phyloP scores from a whole-genome alignment of 163 green algal genomes.

The Coccomyxa subellipsoidea region DNA sequence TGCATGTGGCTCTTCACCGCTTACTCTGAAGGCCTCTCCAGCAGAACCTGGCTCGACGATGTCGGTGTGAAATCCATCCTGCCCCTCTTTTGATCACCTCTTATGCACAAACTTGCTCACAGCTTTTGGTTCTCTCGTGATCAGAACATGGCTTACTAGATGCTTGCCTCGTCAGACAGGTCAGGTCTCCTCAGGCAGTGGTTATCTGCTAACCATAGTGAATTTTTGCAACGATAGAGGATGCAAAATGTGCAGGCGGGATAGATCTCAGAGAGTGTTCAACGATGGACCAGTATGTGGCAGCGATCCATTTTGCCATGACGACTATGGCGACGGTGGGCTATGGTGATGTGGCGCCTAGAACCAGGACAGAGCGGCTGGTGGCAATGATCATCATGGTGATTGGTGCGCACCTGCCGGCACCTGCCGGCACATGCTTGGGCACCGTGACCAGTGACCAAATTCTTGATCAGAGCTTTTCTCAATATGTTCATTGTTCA shows the following conservation, averaged over 20 bases:
- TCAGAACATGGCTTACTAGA: too few species aligned
- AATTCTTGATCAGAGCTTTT: too few species aligned
- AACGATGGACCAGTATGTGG: slow-evolving; percentile 12
- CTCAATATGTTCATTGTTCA: too few species aligned
- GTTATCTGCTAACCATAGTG: too few species aligned
- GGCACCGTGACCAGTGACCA: too few species aligned
- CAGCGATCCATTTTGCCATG: slow-evolving; percentile 22
- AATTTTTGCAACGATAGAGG: too few species aligned
- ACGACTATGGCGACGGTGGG: slow-evolving; percentile 21
- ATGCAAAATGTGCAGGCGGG: slow-evolving; percentile 13
- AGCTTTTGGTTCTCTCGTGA: not conserved
- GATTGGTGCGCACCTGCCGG: not conserved
- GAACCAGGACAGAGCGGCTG: not conserved
- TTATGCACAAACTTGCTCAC: not conserved
- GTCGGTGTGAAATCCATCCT: slow-evolving; percentile 3
- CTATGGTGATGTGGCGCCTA: slow-evolving; percentile 4
- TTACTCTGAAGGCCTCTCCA: slow-evolving; percentile 1
- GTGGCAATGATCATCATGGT: slow-evolving; percentile 6
- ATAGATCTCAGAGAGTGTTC: slow-evolving; percentile 5
- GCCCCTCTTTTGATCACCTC: not conserved
- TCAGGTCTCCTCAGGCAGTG: too few species aligned
- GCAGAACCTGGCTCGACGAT: slow-evolving; percentile 17
- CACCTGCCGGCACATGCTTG: too few species aligned
- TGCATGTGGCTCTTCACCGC: slow-evolving; percentile 31
- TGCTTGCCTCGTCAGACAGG: too few species aligned